Evolutionary conservation across 1,284 basidiomycete species (phyloP), one percentile per base, ranked within the genome.

Genomic region (Ustilago loliicola): DNA sequence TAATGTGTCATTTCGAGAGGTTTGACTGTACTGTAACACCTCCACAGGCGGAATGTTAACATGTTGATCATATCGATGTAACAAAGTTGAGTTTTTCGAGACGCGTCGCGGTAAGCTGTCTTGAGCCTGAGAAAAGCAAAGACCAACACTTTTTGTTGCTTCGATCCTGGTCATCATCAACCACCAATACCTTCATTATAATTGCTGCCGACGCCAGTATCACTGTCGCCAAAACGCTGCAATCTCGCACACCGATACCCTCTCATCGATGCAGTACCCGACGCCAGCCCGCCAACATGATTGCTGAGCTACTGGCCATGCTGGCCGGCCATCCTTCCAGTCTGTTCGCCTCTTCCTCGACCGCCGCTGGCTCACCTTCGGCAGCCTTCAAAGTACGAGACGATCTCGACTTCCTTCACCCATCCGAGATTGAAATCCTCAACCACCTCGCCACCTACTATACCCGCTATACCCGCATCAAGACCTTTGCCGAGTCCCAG

Each of bases 251-350:
- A 11, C 32, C 11, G 40, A 42, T 21, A 42, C 11, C 21, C 23
- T 2, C 45, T 21, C 40, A 21, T 53, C 48, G 34, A 61, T 60
- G 59, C 59, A 29, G 23, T 19, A 10, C 25, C 1, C n/a, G 3
- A 27, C 5, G 23, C 23, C 25, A 32, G 21, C 7, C 27, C n/a
- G 19, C 9, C 52, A 64, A 11, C 0, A 79, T 79, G 77, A 69
- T 80, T 17, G 75, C 74, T 2, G 78, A 80, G 54, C 64, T 80
- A 52, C 69, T 80, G 30, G 72, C 75, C 3, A 69, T 73, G 56
- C 61, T 80, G 50, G 68, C 66, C n/a, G 78, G 78, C 9, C 78
- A 80, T 40, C 72, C 72, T 0, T 78, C 75, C n/a, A 75, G 68
- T 40, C 64, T 80, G 1, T 80, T 80, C 36, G 69, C 77, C 11